These are phyloP conservation scores for Cryphonectria japonica DNA, from an alignment of 2,329 filamentous ascomycete species.

Conservation along the genomic window DNA sequence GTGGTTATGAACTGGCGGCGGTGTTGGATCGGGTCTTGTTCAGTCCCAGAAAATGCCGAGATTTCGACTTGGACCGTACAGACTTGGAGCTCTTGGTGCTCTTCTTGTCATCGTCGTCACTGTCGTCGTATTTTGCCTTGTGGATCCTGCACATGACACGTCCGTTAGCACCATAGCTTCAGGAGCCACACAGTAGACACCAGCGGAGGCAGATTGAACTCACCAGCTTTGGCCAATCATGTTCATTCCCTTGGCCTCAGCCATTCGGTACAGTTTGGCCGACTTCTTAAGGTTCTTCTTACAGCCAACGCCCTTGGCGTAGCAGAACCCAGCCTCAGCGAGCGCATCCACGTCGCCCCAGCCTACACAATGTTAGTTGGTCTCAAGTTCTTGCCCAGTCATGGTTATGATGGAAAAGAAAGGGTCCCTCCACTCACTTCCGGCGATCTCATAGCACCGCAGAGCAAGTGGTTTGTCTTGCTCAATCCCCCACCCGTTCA, in stretches of 20 bases:
- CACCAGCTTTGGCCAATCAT: slow-evolving; percentile 99
- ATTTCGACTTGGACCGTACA: slow-evolving; percentile 73
- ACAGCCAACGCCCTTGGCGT: slow-evolving; percentile 88
- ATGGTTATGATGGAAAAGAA: not conserved
- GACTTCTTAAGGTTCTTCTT: slow-evolving; percentile 97
- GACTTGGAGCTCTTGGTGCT: slow-evolving; percentile 45
- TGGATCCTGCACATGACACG: slow-evolving; percentile 73
- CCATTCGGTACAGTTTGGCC: slow-evolving; percentile 85
- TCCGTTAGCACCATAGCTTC: slow-evolving; percentile 19
- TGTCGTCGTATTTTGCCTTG: slow-evolving; percentile 86
- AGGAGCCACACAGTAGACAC: slow-evolving; percentile 17
- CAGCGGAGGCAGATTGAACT: slow-evolving; percentile 43
- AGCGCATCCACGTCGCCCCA: slow-evolving; percentile 97
- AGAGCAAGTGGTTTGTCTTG: slow-evolving; percentile 88
- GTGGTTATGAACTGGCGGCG: slow-evolving; percentile 28
- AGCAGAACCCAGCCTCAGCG: slow-evolving; percentile 94
- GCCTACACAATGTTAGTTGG: slow-evolving; percentile 46
- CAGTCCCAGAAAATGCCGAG: slow-evolving; percentile 71
- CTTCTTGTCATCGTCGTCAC: slow-evolving; percentile 58
- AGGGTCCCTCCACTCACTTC: slow-evolving; percentile 57
- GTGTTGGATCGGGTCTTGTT: slow-evolving; percentile 36
- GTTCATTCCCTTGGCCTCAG: slow-evolving; percentile 90
- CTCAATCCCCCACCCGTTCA: slow-evolving; percentile 97
- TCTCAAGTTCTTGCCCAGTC: slow-evolving; percentile 33
- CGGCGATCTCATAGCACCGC: slow-evolving; percentile 95